Conservation (phyloP, 352 stramenopile species). For the Phytophthora sansomeana region DNA sequence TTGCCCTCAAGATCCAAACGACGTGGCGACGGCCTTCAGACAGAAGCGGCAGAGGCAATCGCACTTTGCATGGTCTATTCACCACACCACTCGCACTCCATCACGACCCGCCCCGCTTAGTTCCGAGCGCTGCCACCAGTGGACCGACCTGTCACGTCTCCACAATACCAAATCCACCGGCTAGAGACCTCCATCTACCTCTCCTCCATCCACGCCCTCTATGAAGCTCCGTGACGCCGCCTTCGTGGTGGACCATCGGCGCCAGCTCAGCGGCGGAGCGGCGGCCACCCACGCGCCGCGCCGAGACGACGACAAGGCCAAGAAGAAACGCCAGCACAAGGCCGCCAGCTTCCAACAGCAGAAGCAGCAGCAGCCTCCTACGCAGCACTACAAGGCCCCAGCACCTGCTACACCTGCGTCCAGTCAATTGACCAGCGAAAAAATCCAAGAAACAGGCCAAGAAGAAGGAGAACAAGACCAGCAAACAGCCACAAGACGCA, state of each 20-base stretch:
- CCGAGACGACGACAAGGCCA: constrained; percentile 41
- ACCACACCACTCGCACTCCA: not conserved
- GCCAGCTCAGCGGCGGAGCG: constrained; percentile 32
- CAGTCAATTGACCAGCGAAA: constrained; percentile 1
- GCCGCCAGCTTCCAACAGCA: constrained; percentile 8
- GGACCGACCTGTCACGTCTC: constrained; percentile 13
- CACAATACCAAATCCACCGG: constrained; percentile 29
- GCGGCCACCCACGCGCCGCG: constrained; percentile 9
- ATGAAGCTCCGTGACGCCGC: constrained; percentile 56
- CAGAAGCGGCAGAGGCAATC: not conserved
- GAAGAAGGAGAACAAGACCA: constrained; percentile 48
- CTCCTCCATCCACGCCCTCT: not conserved
- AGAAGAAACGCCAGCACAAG: constrained; percentile 44
- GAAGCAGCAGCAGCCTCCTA: not conserved
- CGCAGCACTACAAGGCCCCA: not conserved
- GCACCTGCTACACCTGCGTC: no score
- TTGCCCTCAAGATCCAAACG: constrained; percentile 1
- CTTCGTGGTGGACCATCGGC: constrained; percentile 52
- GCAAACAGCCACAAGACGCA: constrained; percentile 32
- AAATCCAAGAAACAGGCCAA: constrained; percentile 38
- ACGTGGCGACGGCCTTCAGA: not conserved
- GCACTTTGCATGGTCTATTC: not conserved
- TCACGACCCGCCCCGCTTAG: constrained; percentile 9
- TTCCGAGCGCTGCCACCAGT: constrained; percentile 28
- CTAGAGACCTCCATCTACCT: not conserved